Evolutionary conservation across 75 land plant species (phyloP).

Genomic region (Azolla pinnata): DNA sequence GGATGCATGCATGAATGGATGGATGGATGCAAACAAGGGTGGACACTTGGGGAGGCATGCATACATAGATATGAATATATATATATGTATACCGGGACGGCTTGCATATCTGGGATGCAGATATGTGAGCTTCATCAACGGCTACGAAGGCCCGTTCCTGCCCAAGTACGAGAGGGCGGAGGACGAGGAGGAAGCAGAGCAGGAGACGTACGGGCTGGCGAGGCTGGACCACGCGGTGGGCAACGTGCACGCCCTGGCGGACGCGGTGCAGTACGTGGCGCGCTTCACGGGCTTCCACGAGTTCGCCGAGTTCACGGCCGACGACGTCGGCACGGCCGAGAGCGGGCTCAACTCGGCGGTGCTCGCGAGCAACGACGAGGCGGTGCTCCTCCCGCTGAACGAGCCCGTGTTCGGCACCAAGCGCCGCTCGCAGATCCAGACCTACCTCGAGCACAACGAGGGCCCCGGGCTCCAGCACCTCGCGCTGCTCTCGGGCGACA

Average conservation of each 20-base stretch:
- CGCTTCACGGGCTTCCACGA: constrained; percentile 87
- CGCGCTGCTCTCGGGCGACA: constrained; percentile 61
- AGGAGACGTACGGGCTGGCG: constrained; percentile 47
- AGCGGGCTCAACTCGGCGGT: constrained; percentile 92
- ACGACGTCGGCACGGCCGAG: constrained; percentile 89
- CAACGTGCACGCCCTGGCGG: constrained; percentile 57
- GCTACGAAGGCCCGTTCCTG: constrained; percentile 43
- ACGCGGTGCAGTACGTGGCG: constrained; percentile 52
- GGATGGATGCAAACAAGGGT: neutral
- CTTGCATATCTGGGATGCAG: neutral
- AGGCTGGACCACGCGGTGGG: constrained; percentile 91
- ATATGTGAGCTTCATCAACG: constrained; percentile 13
- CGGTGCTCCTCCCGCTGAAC: constrained; percentile 77
- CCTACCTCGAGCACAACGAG: constrained; percentile 89
- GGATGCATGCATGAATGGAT: neutral
- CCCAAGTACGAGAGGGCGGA: constrained; percentile 66
- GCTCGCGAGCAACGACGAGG: constrained; percentile 84
- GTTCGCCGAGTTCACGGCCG: constrained; percentile 95
- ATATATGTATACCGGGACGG: neutral
- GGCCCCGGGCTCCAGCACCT: constrained; percentile 94
- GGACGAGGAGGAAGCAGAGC: constrained; percentile 21
- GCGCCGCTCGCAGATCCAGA: constrained; percentile 89
- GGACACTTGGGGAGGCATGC: neutral
- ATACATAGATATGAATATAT: neutral
- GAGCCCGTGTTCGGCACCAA: constrained; percentile 92